A percentile compares a stretch with the other conserved stretches of the same genome.
These are phyloP conservation scores for Fonsecaea pedrosoi DNA, from an alignment of 2,329 filamentous ascomycete genomes.

Conservation along the genomic window DNA sequence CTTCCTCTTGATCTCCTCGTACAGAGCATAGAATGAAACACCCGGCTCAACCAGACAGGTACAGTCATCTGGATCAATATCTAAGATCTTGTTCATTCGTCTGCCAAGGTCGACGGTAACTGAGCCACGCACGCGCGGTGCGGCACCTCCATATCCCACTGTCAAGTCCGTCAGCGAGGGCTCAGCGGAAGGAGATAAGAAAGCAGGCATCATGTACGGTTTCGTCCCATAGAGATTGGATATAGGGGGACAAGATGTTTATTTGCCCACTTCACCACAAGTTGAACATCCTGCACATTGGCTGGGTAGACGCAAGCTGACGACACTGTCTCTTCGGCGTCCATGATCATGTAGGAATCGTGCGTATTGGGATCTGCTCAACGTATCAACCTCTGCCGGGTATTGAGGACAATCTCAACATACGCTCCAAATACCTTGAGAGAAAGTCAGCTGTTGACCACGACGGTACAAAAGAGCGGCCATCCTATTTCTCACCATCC, in stretches of 20 bases:
- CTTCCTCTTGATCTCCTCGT: constrained; percentile 47
- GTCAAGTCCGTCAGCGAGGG: not conserved
- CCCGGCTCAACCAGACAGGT: constrained; percentile 54
- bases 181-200: not conserved
- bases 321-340: constrained; percentile 53
- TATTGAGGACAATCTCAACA: constrained; percentile 15
- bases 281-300: constrained; percentile 47
- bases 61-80: constrained; percentile 47
- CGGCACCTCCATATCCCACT: constrained; percentile 53
- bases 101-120: constrained; percentile 53
- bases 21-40: constrained; percentile 50
- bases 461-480: not conserved
- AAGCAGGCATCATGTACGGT: not conserved
- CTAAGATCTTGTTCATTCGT: constrained; percentile 51
- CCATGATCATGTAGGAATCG: constrained; percentile 52
- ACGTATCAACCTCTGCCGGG: not conserved
- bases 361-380: constrained; percentile 46
- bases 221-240: constrained; percentile 39
- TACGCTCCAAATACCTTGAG: constrained; percentile 1
- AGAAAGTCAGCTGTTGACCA: not conserved
- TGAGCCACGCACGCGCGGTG: constrained; percentile 53
- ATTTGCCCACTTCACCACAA: constrained; percentile 45
- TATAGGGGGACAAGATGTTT: constrained; percentile 47
- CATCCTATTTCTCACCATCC: constrained; percentile 47
- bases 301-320: constrained; percentile 51